Conservation (phyloP, 2,329 filamentous ascomycete species). For the Ceratocystis cubensis region DNA sequence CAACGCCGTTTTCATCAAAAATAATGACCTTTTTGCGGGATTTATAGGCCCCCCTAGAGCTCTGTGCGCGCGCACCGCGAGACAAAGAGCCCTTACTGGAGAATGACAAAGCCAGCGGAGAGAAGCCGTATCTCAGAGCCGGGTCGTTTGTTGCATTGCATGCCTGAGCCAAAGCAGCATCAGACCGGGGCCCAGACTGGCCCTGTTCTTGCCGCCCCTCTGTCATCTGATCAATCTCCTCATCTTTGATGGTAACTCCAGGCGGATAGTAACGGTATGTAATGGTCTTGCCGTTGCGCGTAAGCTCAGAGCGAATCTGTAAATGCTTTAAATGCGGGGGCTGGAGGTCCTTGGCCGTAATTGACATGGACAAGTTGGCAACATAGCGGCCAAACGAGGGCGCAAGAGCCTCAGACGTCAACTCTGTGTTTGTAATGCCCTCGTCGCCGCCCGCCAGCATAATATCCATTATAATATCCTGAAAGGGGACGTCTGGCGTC, state of each 20-base stretch:
- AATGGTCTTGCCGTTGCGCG: conserved; percentile 21
- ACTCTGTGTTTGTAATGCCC: conserved; percentile 30
- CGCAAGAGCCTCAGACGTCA: conserved; percentile 30
- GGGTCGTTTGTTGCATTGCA: conserved; percentile 7
- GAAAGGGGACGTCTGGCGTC: conserved; percentile 20
- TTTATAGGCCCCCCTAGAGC: not conserved
- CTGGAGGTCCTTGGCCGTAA: conserved; percentile 29
- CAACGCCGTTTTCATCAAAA: conserved; percentile 9
- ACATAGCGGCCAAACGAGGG: conserved; percentile 30
- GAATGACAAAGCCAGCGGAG: not conserved
- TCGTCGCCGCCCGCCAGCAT: conserved; percentile 27
- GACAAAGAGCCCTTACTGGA: not conserved
- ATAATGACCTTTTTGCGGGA: conserved; percentile 18
- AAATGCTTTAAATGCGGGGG: conserved; percentile 32
- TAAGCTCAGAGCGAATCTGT: conserved; percentile 26
- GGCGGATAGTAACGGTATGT: conserved; percentile 22
- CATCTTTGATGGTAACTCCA: not conserved
- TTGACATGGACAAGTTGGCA: conserved; percentile 22
- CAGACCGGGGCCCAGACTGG: no score
- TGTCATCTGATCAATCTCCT: not conserved
- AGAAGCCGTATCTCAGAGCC: conserved; percentile 18
- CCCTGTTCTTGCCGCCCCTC: not conserved
- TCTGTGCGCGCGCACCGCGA: not conserved
- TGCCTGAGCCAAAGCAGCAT: not conserved
- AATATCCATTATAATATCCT: conserved; percentile 28